A percentile compares a stretch with the other conserved stretches of the same genome.
Evolutionary conservation across 805 yeast species (phyloP).

Genomic region (Teunomyces barrocoloradensis): DNA sequence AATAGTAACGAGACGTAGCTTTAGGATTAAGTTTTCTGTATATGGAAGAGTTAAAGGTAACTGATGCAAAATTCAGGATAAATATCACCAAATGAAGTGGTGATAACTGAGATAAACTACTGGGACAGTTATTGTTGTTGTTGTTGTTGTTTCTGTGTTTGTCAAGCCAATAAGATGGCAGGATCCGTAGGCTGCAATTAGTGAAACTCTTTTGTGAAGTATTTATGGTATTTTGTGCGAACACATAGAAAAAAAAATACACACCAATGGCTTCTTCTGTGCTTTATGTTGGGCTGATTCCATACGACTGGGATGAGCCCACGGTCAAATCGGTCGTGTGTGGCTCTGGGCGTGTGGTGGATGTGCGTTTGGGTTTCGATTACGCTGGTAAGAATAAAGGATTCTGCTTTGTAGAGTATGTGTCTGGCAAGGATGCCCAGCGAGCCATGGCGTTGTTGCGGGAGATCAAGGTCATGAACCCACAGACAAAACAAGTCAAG

Average conservation of each 20-base stretch:
- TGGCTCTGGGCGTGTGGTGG: conserved; percentile 70
- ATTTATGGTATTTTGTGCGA: not conserved
- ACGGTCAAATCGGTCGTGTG: conserved; percentile 61
- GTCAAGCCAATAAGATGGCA: no score
- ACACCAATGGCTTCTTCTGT: conserved; percentile 35
- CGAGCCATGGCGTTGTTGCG: conserved; percentile 44
- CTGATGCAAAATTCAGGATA: no score
- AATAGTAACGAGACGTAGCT: no score
- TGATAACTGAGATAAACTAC: no score
- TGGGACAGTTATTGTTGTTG: no score
- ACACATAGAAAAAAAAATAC: not conserved
- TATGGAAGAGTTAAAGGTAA: no score
- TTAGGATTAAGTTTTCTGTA: no score
- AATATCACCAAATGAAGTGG: no score
- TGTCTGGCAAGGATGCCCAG: conserved; percentile 49
- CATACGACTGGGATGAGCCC: conserved; percentile 69
- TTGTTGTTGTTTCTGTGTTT: no score
- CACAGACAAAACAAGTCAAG: conserved; percentile 30
- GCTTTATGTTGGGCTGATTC: conserved; percentile 60
- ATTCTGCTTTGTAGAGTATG: conserved; percentile 64
- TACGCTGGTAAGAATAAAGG: conserved; percentile 61
- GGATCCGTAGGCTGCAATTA: no score
- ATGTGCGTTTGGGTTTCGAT: conserved; percentile 61
- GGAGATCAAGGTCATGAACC: conserved; percentile 38
- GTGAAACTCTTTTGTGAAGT: not conserved